Evolutionary conservation across 495 filamentous ascomycete species (phyloP), one percentile per base, ranked within the genome.

Genomic region (Apodospora peruviana): DNA sequence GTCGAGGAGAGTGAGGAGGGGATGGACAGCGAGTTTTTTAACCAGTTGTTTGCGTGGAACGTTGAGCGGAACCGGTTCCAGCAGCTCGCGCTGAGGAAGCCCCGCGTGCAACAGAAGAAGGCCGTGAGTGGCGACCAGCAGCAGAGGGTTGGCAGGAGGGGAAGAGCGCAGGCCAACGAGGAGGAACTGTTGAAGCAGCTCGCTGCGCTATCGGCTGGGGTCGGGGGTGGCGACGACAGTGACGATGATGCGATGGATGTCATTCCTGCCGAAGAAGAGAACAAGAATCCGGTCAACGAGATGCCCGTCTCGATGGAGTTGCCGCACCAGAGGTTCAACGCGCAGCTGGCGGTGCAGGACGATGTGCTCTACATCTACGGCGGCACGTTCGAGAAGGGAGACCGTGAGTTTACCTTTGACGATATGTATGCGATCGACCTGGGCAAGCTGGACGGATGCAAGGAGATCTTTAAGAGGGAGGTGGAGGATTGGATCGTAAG

Each of bases 21-120:
- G 10, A 91, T 98, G 34, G 90, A 97, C 16, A 93, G 87, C 59
- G 88, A 96, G 58, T 98, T 98, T 67, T 97, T 97, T 64, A 88
- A 96, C 59, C 75, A 78, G 25, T 63, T 96, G 17, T 91, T 83
- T 58, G 87, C 88, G 17, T 97, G 90, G 88, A 95, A 90, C 53
- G 84, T 91, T 19, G 93, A 98, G 51, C 78, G 90, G 35, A 98
- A 98, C 52, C 78, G 93, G 9, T 98, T 93, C 67, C 96, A 96
- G 66, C 86, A 82, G 8, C 68, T 97, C 40, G 70, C 68, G n/a
- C 69, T 97, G 37, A 75, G 90, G 34, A 85, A 87, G 51, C 79
- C 89, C 17, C 68, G 69, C 8, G 74, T 67, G 29, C 85, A 87
- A 65, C 84, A 85, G 61, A 74, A 74, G 55, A 40, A 43, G 27